Evolutionary conservation across 306 rosid species (phyloP), one percentile per base, ranked within the genome.

Genomic region (Lathyrus sativus): DNA sequence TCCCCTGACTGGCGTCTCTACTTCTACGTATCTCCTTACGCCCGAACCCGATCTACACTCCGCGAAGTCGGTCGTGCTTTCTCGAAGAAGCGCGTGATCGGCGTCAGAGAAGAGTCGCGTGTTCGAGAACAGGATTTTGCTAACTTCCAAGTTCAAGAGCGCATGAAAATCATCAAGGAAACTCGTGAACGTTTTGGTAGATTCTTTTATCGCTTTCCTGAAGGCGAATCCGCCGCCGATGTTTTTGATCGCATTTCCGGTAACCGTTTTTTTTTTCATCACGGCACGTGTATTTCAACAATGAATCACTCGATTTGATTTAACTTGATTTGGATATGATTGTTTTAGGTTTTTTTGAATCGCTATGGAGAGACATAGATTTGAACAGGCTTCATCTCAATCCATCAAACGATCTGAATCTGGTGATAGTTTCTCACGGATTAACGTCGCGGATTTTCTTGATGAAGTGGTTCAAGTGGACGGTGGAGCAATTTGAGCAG

Each of bases 401-500:
- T 64, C 85, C 83, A 56, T 72, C 78, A 45, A 82, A 83, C 2
- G 98, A 90, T 59, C 81, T 93, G 70, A 93, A 90, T 77, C 88
- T 93, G n/a, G 74, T 93, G 71, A 93, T 93, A 18, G 58, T 93
- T 29, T 88, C 97, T 2, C 99, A 93, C 26, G 99, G 99, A 5
- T 72, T 93, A 26, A 79, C 99, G 1, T 79, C 86, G 0, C 85
- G 99, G 3, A 91, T 93, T 67, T 93, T 90, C 75, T 81, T 93
- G 39, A 90, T 87, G 86, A 93, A 93, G 83, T 93, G 99, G 98
- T 93, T 93, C 85, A 90, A 93, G 74, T 93, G 99, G 99, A 88
- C 99, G 0, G 97, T 82, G 1, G 87, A 93, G 71, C 99, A 93
- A 61, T 90, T 88, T 4, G 97, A 93, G 89, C 78, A 24, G 61